These are phyloP conservation scores for Hydnum rufescens DNA, from an alignment of 768 basidiomycete species.

Conservation along the genomic window DNA sequence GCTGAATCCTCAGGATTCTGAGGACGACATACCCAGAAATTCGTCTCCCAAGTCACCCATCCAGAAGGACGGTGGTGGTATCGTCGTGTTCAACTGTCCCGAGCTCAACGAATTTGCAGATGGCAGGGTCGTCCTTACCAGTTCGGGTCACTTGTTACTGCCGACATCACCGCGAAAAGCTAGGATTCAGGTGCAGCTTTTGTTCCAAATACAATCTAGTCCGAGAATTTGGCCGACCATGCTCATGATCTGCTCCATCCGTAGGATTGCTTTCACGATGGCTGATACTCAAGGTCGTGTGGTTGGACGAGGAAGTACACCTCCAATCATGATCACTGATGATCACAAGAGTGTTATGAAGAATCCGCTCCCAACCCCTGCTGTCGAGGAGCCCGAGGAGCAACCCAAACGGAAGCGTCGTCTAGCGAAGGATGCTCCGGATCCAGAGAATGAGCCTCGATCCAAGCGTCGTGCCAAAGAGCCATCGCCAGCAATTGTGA, in stretches of 20 bases:
- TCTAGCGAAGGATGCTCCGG: neutral
- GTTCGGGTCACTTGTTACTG: conserved; percentile 96
- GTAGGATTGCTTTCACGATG: conserved; percentile 67
- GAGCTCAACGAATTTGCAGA: conserved; percentile 75
- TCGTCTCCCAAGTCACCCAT: conserved; percentile 19
- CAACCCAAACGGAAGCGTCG: conserved; percentile 7
- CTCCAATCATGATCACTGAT: conserved; percentile 96
- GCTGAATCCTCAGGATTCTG: conserved; percentile 50
- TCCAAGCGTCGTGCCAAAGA: neutral
- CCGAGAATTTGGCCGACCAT: neutral
- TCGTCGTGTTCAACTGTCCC: conserved; percentile 90
- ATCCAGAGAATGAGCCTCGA: conserved; percentile 2
- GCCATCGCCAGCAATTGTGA: neutral
- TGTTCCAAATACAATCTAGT: neutral
- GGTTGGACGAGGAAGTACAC: conserved; percentile 62
- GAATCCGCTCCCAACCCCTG: conserved; percentile 1
- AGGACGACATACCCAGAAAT: conserved; percentile 31
- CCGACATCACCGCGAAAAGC: conserved; percentile 92
- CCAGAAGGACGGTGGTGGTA: conserved; percentile 23
- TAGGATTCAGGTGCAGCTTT: conserved; percentile 41
- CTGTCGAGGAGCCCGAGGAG: conserved; percentile 11
- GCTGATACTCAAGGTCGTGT: conserved; percentile 58
- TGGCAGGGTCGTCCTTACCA: conserved; percentile 76
- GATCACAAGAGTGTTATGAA: conserved; percentile 68
- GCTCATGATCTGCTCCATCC: neutral